phyloP scores from a whole-genome alignment of 768 basidiomycete species.

The Tylopilus rubrobrunneus region DNA sequence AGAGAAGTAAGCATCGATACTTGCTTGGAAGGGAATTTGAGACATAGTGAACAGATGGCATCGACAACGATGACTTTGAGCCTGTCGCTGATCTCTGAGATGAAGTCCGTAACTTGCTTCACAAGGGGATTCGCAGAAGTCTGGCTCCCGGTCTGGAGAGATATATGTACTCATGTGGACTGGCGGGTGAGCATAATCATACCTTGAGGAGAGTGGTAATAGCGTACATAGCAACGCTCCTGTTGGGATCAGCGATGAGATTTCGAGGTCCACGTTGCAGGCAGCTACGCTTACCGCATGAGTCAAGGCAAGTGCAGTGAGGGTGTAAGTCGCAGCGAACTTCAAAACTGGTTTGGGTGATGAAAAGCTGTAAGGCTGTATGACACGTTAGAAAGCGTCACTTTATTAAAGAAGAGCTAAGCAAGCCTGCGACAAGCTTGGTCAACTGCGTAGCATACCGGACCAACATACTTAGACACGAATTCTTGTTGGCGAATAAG shows the following conservation, averaged over 20 bases:
- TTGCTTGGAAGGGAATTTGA: conserved; percentile 98
- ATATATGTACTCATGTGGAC: conserved; percentile 2
- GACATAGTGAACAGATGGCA: conserved; percentile 94
- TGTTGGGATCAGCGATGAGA: conserved; percentile 91
- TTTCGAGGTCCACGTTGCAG: conserved; percentile 96
- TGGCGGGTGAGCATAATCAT: conserved; percentile 1
- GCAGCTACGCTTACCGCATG: conserved; percentile 84
- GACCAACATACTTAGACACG: conserved; percentile 96
- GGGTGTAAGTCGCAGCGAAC: conserved; percentile 94
- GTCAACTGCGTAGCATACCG: conserved; percentile 87
- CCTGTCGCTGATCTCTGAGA: conserved; percentile 99
- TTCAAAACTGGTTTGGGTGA: conserved; percentile 94
- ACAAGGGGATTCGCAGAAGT: conserved; percentile 98
- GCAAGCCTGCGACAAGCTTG: conserved; percentile 82
- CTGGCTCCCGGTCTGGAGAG: conserved; percentile 90
- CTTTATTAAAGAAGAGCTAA: not conserved
- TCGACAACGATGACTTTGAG: conserved; percentile 99
- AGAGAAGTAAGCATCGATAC: conserved; percentile 96
- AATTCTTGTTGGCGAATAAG: conserved; percentile 95
- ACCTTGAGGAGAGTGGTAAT: conserved; percentile 98
- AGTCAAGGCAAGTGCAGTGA: conserved; percentile 81
- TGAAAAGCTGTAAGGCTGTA: conserved; percentile 88
- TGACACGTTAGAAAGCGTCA: conserved; percentile 5
- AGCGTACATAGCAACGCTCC: conserved; percentile 96
- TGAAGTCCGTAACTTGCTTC: conserved; percentile 98